These are phyloP conservation scores for Hypoxylon sp. DNA, from an alignment of 2,329 filamentous ascomycete genomes.

Conservation along the genomic window DNA sequence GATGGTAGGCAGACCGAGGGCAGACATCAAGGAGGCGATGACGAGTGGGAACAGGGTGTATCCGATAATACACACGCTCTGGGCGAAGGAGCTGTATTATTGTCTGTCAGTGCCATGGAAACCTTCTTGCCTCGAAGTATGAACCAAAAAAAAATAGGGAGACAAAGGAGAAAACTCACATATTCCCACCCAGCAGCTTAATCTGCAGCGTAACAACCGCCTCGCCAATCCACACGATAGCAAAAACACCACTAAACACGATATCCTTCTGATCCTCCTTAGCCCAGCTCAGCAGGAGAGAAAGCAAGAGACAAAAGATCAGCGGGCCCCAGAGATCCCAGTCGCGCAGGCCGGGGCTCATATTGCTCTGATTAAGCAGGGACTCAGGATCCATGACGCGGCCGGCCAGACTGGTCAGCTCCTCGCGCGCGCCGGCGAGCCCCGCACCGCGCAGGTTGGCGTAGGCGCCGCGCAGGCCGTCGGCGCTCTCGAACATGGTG, in stretches of 20 bases:
- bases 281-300: conserved; percentile 83
- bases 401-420: conserved; percentile 68
- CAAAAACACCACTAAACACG: conserved; percentile 96
- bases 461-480: conserved; percentile 67
- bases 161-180: conserved; percentile 69
- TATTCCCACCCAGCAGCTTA: conserved; percentile 93
- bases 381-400: conserved; percentile 71
- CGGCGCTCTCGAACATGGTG: conserved; percentile 67
- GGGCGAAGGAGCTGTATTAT: conserved; percentile 84
- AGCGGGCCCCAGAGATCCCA: conserved; percentile 99
- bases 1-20: conserved; percentile 79
- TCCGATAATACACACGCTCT: conserved; percentile 96
- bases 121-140: no score
- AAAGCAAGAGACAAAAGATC: conserved; percentile 90
- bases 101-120: no score
- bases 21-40: conserved; percentile 88
- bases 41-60: conserved; percentile 98
- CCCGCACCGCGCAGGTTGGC: conserved; percentile 67
- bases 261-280: conserved; percentile 81
- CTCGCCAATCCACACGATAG: conserved; percentile 96
- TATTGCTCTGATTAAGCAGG: conserved; percentile 68
- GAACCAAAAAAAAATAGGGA: no score
- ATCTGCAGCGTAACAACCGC: conserved; percentile 98
- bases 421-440: conserved; percentile 66
- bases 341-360: conserved; percentile 90